Evolutionary conservation across 1,139 yeast species (phyloP).

Genomic region (Candida albicans): DNA sequence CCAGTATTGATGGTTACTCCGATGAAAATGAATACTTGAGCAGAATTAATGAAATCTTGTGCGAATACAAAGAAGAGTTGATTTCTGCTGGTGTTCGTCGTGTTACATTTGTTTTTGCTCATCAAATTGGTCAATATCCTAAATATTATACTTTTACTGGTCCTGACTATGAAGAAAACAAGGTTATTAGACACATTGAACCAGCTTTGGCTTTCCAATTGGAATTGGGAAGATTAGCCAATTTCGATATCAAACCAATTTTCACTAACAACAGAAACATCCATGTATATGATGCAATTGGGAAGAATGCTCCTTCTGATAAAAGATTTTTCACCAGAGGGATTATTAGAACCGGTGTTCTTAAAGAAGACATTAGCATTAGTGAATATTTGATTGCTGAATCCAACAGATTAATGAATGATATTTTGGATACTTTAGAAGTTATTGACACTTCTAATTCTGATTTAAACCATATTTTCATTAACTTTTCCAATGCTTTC

Average conservation of each 20-base stretch:
- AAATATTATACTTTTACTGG: slow-evolving; percentile 94
- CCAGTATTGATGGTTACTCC: slow-evolving; percentile 70
- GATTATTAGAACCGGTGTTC: slow-evolving; percentile 92
- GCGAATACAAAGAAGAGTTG: slow-evolving; percentile 69
- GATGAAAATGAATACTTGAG: slow-evolving; percentile 68
- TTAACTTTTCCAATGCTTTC: slow-evolving; percentile 93
- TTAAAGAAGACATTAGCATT: slow-evolving; percentile 88
- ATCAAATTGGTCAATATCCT: slow-evolving; percentile 83
- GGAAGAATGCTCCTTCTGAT: slow-evolving; percentile 90
- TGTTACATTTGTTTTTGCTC: slow-evolving; percentile 85
- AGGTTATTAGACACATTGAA: slow-evolving; percentile 94
- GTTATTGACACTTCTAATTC: slow-evolving; percentile 93
- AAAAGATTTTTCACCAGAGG: slow-evolving; percentile 96
- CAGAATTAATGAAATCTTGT: slow-evolving; percentile 64
- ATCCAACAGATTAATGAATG: slow-evolving; percentile 93
- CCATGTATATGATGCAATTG: slow-evolving; percentile 95
- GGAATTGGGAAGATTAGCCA: slow-evolving; percentile 90
- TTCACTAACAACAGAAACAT: slow-evolving; percentile 96
- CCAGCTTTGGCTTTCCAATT: slow-evolving; percentile 98
- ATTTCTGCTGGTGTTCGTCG: slow-evolving; percentile 78
- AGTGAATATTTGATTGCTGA: slow-evolving; percentile 94
- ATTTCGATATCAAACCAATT: slow-evolving; percentile 91
- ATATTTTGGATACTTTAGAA: slow-evolving; percentile 91
- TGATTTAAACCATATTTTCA: slow-evolving; percentile 93
- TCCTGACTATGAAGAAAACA: slow-evolving; percentile 77